phyloP scores from a whole-genome alignment of 352 stramenopile species.

The Pythium volutum region DNA sequence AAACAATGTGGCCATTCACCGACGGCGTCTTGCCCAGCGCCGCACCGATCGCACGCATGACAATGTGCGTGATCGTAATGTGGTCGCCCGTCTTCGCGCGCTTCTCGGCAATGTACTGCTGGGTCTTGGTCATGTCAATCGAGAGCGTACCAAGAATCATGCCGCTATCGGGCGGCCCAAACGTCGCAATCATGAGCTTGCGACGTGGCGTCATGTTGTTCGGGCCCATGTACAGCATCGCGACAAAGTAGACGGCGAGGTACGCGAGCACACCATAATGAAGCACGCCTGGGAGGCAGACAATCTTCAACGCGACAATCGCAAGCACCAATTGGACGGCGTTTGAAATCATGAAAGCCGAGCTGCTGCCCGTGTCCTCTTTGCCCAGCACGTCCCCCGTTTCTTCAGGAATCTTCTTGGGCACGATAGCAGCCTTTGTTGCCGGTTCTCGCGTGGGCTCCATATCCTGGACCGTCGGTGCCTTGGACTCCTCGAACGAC shows the following conservation, averaged over 20 bases:
- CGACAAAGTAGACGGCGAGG: slow-evolving; percentile 49
- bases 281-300: slow-evolving; percentile 39
- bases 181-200: slow-evolving; percentile 74
- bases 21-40: slow-evolving; percentile 49
- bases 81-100: slow-evolving; percentile 43
- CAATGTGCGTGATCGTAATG: slow-evolving; percentile 70
- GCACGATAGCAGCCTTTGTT: neutral
- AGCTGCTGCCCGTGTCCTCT: slow-evolving; percentile 26
- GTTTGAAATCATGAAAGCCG: slow-evolving; percentile 40
- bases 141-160: slow-evolving; percentile 73
- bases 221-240: slow-evolving; percentile 57
- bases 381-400: slow-evolving; percentile 13
- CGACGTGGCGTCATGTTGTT: slow-evolving; percentile 51
- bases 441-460: neutral
- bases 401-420: neutral
- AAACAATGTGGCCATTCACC: slow-evolving; percentile 72
- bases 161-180: slow-evolving; percentile 48
- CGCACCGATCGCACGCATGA: slow-evolving; percentile 50
- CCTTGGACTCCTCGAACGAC: neutral
- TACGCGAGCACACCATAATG: slow-evolving; percentile 42
- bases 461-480: neutral
- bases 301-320: slow-evolving; percentile 42
- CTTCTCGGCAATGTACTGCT: slow-evolving; percentile 57
- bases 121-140: slow-evolving; percentile 61
- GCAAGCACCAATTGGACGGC: slow-evolving; percentile 51